Percentiles rank a stretch among this genome's conserved stretches.
Conservation (phyloP, 306 rosid genomes). For the Leucaena leucocephala region DNA sequence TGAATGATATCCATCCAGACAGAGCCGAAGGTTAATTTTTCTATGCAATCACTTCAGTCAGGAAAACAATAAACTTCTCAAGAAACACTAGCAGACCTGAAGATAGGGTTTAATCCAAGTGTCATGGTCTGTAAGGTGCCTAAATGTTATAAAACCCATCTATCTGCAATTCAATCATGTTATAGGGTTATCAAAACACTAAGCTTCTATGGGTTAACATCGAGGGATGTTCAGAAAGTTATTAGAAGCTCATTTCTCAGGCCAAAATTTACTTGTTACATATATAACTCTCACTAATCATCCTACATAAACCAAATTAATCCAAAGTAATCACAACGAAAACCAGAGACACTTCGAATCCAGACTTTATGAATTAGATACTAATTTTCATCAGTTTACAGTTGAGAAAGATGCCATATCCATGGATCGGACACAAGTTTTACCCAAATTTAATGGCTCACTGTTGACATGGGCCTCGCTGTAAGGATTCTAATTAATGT, state of each 20-base stretch:
- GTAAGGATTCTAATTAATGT: neutral
- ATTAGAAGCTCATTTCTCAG: neutral
- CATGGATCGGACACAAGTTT: neutral
- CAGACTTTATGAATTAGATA: neutral
- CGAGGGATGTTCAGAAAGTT: neutral
- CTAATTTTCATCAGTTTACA: neutral
- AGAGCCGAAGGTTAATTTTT: neutral
- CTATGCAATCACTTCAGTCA: neutral
- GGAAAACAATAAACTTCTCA: neutral
- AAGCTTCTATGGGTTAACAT: neutral
- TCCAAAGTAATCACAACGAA: neutral
- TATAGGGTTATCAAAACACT: neutral
- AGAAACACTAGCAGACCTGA: neutral
- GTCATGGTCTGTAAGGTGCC: neutral
- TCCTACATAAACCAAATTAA: neutral
- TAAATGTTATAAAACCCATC: neutral
- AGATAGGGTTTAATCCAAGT: neutral
- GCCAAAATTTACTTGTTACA: neutral
- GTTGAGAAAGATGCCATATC: neutral
- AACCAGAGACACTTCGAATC: neutral
- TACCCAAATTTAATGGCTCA: neutral
- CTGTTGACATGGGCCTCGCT: slow-evolving; percentile 8
- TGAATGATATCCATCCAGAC: slow-evolving; percentile 27
- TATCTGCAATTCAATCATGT: neutral
- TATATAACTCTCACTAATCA: neutral